Base-by-base conservation (phyloP, 2,329 filamentous ascomycete genomes). In the Aphanoascus verrucosus region DNA sequence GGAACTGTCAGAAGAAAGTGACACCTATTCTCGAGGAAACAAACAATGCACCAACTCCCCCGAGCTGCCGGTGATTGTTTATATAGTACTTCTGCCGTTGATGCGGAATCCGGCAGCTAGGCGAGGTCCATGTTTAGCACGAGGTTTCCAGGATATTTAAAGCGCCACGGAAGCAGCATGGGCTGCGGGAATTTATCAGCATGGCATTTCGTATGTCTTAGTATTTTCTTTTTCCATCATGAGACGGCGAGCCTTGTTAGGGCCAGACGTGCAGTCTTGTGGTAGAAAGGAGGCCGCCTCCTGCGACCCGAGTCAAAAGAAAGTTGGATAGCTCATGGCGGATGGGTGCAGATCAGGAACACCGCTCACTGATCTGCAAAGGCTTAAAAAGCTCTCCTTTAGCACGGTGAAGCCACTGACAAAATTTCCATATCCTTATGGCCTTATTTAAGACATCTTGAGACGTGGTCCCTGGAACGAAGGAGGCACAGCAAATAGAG, bases 331-430 rank as follows among this genome's bases (percentile, higher is more conserved):
- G 3, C 15, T 12, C 47, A 32, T 17, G 5, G 37, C 35, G 2
- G 47, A 41, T 32, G 19, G 20, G 40, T 35, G 38, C 48, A 42
- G 38, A 50, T 50, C 48, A 43, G 38, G 48, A 19, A 43, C 38
- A 20, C 31, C 19, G 15, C 12, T 20, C 38, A 50, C 28, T 50
- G 48, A 50, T 43, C 48, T 43, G 48, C 48, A 43, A 34, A 50
- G 12, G 28, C 48, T 43, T 40, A 31, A 19, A 7, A 28, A 28
- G 23, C 23, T 28, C 23, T 28, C 23, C 9, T 2, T 12, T 37
- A n/a, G 12, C 11, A 11, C 35, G n/a, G 3, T 3, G 35, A 37
- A n/a, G 9, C 31, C 35, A 35, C 5, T 32, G 43, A 20, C 5
- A 11, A 19, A 23, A 11, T 43, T 43, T 7, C 17, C 17, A 43